phyloP scores from a whole-genome alignment of 179 eudicot genomes.

The Beta lomatogona region DNA sequence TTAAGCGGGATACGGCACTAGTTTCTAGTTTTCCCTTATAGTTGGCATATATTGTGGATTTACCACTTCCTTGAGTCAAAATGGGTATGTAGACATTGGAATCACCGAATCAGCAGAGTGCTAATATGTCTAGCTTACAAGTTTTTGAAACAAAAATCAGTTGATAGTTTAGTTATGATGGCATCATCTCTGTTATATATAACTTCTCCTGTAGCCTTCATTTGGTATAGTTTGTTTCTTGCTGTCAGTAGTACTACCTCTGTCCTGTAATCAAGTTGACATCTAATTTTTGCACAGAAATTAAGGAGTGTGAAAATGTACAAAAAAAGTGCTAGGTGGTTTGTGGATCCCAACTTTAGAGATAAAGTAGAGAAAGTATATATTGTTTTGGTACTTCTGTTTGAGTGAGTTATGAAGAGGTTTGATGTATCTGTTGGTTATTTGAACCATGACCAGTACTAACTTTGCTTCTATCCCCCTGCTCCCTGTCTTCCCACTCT shows the following conservation, averaged over 20 bases:
- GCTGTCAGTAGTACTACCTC: neutral
- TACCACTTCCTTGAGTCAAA: no score
- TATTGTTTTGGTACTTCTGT: neutral
- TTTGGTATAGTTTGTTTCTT: constrained; percentile 3
- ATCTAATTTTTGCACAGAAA: no score
- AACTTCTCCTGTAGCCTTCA: neutral
- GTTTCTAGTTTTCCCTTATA: neutral
- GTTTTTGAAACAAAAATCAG: neutral
- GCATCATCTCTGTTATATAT: neutral
- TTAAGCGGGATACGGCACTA: neutral
- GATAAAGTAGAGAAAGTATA: no score
- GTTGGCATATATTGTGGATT: neutral
- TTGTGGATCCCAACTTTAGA: no score
- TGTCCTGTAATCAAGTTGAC: neutral
- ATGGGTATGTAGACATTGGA: neutral
- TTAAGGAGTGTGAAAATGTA: no score
- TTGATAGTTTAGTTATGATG: neutral
- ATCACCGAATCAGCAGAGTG: neutral
- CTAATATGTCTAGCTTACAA: neutral
- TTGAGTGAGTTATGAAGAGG: neutral
- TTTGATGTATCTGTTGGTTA: neutral
- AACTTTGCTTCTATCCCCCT: neutral
- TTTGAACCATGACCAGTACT: neutral
- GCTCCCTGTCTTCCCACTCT: neutral
- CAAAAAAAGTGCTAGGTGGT: no score